Conservation (phyloP, 2,329 filamentous ascomycete genomes). For the Calonectria multiphialidica region DNA sequence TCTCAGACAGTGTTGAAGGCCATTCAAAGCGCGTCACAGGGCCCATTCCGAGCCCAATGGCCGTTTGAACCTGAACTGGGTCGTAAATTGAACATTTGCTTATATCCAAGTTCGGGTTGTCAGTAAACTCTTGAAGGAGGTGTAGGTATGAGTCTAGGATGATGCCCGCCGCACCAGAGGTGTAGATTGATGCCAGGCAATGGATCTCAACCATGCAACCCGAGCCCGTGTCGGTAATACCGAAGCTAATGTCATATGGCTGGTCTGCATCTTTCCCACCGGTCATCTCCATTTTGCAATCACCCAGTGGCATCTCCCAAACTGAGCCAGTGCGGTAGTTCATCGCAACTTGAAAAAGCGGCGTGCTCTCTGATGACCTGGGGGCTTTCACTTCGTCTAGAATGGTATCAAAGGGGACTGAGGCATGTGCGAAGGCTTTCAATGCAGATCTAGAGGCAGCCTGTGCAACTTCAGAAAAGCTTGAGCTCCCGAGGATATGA, state of each 20-base stretch:
- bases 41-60: conserved; percentile 20
- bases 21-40: conserved; percentile 8
- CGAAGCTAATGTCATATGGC: conserved; percentile 33
- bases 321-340: conserved; percentile 56
- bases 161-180: conserved; percentile 3
- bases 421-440: conserved; percentile 50
- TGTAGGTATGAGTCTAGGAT: conserved; percentile 22
- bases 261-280: conserved; percentile 37
- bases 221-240: conserved; percentile 24
- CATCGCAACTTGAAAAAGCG: conserved; percentile 61
- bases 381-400: conserved; percentile 55
- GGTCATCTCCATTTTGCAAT: conserved; percentile 32
- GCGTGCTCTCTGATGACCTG: conserved; percentile 52
- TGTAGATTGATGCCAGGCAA: conserved; percentile 20
- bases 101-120: conserved; percentile 1
- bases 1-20: conserved; percentile 20
- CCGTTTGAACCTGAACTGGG: background rate
- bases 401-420: conserved; percentile 59
- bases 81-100: background rate
- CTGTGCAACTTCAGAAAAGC: conserved; percentile 37
- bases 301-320: conserved; percentile 40
- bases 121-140: conserved; percentile 19
- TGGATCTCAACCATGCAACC: conserved; percentile 21
- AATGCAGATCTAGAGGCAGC: conserved; percentile 40
- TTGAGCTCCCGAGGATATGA: conserved; percentile 15